Evolutionary conservation across 2,329 filamentous ascomycete species (phyloP).

Genomic region (Aspergillus vadensis): DNA sequence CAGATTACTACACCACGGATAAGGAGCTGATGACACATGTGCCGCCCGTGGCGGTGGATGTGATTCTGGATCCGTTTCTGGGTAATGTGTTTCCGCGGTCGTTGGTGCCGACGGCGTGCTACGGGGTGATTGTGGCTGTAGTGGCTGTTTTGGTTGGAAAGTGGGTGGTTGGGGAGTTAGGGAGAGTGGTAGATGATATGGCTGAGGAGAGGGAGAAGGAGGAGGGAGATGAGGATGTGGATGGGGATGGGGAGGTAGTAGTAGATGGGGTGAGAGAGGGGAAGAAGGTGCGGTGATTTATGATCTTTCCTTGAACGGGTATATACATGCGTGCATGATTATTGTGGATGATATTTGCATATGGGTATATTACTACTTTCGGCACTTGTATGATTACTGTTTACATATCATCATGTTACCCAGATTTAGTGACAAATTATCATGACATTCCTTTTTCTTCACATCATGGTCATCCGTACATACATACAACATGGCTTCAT

Average conservation of each 20-base stretch:
- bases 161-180: slow-evolving; percentile 30
- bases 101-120: slow-evolving; percentile 69
- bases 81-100: slow-evolving; percentile 78
- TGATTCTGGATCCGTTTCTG: slow-evolving; percentile 83
- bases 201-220: slow-evolving; percentile 10
- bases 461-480: no score
- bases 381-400: no score
- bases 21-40: slow-evolving; percentile 72
- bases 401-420: no score
- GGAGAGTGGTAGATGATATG: slow-evolving; percentile 22
- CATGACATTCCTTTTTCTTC: no score
- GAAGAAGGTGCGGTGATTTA: slow-evolving; percentile 23
- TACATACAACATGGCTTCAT: background rate
- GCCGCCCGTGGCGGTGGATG: slow-evolving; percentile 73
- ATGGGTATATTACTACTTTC: no score
- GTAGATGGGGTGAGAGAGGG: slow-evolving; percentile 9
- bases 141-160: slow-evolving; percentile 51
- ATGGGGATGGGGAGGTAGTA: slow-evolving; percentile 10
- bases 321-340: background rate
- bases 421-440: no score
- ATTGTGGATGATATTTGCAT: background rate
- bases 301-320: background rate
- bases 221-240: slow-evolving; percentile 16
- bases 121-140: slow-evolving; percentile 64
- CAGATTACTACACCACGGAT: slow-evolving; percentile 82